Evolutionary conservation across 2,329 filamentous ascomycete genomes (phyloP), one percentile per base, ranked within the genome.

Genomic region (Madurella fahalii): DNA sequence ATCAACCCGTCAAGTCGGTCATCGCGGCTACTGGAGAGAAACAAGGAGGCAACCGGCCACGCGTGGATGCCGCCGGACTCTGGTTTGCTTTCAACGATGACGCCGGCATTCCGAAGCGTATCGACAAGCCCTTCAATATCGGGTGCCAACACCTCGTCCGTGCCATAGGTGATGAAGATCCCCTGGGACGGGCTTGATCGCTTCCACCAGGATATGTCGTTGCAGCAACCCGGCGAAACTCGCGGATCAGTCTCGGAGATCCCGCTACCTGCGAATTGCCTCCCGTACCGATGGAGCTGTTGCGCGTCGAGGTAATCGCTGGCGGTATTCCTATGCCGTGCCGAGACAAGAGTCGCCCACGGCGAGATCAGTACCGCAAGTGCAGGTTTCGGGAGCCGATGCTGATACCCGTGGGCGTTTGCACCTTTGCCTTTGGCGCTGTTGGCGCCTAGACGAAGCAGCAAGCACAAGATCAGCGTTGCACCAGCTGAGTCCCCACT

Each of bases 401-500:
- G 50, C 46, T 49, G 37, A 57, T 45, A 25, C 53, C 55, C 40
- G 44, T 52, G 5, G 34, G 34, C 34, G 9, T 2, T 11, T 37
- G 34, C 34, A 12, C 41, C 37, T 32, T 52, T 15, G 52, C 47
- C 37, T 42, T 52, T 53, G 37, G 65, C 63, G 70, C 64, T 72
- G 65, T 65, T 74, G 9, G 82, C 42, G 11, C 53, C 83, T 17
- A 91, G 73, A 61, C 85, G 81, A 1, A 92, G 79, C 49, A 95
- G 72, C 47, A 94, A 75, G 65, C 84, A 88, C 25, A 95, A 77
- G 9, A 87, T 80, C 42, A 95, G 72, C 1, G 86, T 86, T 15
- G 81, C 90, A 4, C 90, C 90, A 1, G 90, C 90, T 1, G 89
- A 93, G 68, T 95, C 90, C 5, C 90, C 90, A 46, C 81, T 82